Conservation (phyloP, 345 rosid species). For the Firmiana major region DNA sequence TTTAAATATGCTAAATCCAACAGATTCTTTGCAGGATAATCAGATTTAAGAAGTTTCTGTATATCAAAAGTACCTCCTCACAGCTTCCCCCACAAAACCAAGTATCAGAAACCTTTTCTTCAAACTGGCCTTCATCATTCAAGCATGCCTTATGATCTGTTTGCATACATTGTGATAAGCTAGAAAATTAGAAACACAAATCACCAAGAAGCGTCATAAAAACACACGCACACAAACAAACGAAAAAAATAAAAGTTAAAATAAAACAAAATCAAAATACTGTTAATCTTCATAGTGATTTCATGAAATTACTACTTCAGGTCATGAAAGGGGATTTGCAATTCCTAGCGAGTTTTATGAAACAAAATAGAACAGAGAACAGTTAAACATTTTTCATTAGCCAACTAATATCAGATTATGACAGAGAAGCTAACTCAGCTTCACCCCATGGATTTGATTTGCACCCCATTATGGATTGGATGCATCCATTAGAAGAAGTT, state of each 20-base stretch:
- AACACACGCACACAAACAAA: neutral
- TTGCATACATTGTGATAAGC: slow-evolving; percentile 18
- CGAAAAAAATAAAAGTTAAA: neutral
- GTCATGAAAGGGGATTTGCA: neutral
- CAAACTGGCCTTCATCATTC: slow-evolving; percentile 29
- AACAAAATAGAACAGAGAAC: neutral
- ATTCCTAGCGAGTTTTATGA: neutral
- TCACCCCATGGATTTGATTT: neutral
- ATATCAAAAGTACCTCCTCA: slow-evolving; percentile 51
- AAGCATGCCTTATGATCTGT: slow-evolving; percentile 77
- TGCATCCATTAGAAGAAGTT: neutral
- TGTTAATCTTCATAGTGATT: neutral
- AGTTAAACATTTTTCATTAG: neutral
- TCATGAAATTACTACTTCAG: neutral
- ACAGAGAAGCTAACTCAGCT: neutral
- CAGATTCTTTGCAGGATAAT: slow-evolving; percentile 2
- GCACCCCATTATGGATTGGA: neutral
- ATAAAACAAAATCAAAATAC: neutral
- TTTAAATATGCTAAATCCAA: neutral
- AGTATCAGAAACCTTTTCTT: slow-evolving; percentile 42
- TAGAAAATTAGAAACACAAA: slow-evolving; percentile 17
- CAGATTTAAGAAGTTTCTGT: neutral
- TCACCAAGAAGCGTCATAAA: neutral
- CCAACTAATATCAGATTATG: neutral
- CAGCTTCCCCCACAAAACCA: slow-evolving; percentile 74